Conservation (phyloP, 2,329 filamentous ascomycete genomes). For the Ilyonectria destructans region DNA sequence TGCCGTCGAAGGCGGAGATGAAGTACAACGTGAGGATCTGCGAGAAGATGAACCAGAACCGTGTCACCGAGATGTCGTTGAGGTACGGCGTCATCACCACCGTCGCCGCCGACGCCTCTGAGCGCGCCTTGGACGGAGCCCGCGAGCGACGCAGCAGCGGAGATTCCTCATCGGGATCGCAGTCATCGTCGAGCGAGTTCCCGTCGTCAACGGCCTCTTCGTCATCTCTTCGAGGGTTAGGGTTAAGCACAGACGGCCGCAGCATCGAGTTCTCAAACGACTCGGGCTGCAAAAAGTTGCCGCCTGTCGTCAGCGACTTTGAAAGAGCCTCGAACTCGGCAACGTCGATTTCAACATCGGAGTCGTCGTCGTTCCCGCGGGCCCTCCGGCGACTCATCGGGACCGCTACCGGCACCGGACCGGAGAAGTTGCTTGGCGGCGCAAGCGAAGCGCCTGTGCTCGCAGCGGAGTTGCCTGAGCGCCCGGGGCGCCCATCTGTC, state of each 20-base stretch:
- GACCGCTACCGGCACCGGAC: slow-evolving; percentile 43
- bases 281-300: slow-evolving; percentile 61
- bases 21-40: slow-evolving; percentile 73
- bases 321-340: slow-evolving; percentile 53
- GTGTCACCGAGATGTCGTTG: slow-evolving; percentile 62
- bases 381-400: slow-evolving; percentile 34
- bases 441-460: slow-evolving; percentile 2
- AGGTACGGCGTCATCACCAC: slow-evolving; percentile 55
- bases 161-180: slow-evolving; percentile 44
- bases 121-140: slow-evolving; percentile 37
- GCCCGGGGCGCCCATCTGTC: slow-evolving; percentile 19
- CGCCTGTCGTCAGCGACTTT: slow-evolving; percentile 57
- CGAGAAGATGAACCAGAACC: slow-evolving; percentile 76
- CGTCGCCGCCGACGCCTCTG: slow-evolving; percentile 32
- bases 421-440: slow-evolving; percentile 21
- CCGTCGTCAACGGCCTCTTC: slow-evolving; percentile 35
- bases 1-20: slow-evolving; percentile 80
- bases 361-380: slow-evolving; percentile 27
- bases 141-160: slow-evolving; percentile 46
- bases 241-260: slow-evolving; percentile 42
- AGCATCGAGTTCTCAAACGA: slow-evolving; percentile 59
- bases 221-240: slow-evolving; percentile 37
- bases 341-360: slow-evolving; percentile 38
- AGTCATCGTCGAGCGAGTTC: slow-evolving; percentile 27
- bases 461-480: slow-evolving; percentile 3